These are phyloP conservation scores for Colletotrichum sp. DNA, from an alignment of 2,329 filamentous ascomycete species.

Conservation along the genomic window DNA sequence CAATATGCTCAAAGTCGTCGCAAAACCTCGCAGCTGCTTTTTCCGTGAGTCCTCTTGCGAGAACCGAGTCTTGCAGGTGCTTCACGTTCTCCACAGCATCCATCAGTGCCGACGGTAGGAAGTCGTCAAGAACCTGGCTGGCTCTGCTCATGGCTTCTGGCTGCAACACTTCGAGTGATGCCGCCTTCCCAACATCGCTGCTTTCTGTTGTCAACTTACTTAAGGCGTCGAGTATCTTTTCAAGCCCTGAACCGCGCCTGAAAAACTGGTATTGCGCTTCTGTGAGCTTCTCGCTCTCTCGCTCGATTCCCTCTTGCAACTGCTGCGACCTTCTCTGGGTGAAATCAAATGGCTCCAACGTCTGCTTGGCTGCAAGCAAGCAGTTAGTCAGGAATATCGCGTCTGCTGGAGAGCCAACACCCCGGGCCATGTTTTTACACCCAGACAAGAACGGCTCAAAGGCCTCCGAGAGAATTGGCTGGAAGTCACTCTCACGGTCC, in stretches of 20 bases:
- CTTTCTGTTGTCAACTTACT: constrained; percentile 35
- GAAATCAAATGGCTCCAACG: constrained; percentile 68
- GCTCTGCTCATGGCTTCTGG: constrained; percentile 66
- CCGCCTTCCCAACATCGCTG: constrained; percentile 51
- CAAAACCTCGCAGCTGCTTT: constrained; percentile 86
- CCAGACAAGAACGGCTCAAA: constrained; percentile 85
- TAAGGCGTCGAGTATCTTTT: constrained; percentile 65
- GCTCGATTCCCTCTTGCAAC: constrained; percentile 61
- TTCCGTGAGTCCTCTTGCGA: constrained; percentile 80
- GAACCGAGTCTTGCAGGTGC: constrained; percentile 71
- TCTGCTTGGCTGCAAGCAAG: constrained; percentile 60
- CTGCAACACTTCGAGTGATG: constrained; percentile 53
- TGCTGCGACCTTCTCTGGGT: constrained; percentile 59
- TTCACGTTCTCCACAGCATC: constrained; percentile 86
- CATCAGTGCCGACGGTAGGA: constrained; percentile 90
- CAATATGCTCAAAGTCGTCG: constrained; percentile 74
- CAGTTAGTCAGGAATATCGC: constrained; percentile 80
- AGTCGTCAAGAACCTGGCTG: constrained; percentile 84
- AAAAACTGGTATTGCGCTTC: constrained; percentile 77
- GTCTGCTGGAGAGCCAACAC: constrained; percentile 62
- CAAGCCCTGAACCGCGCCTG: constrained; percentile 75
- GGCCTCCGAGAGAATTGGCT: constrained; percentile 76
- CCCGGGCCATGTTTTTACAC: constrained; percentile 72
- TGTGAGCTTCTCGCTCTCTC: constrained; percentile 62
- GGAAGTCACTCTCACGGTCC: constrained; percentile 72